A percentile compares a stretch with the other conserved stretches of the same genome.
phyloP scores from a whole-genome alignment of 2,329 filamentous ascomycete genomes.

The Colletotrichum sp. region DNA sequence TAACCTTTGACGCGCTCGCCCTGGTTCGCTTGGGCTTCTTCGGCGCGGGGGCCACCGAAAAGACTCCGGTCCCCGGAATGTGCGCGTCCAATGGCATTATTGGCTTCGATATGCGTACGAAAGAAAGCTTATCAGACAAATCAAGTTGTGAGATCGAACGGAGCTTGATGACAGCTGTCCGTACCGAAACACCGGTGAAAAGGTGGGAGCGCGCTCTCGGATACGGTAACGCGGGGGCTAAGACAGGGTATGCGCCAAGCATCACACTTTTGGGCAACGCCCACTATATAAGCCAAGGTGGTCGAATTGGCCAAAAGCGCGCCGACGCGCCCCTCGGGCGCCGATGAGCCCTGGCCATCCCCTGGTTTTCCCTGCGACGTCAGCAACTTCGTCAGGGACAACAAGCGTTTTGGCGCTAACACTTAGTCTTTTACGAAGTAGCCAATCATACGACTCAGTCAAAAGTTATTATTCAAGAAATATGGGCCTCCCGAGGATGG shows the following conservation, averaged over 20 bases:
- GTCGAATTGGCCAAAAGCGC: not conserved
- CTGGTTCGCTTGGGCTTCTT: conserved; percentile 10
- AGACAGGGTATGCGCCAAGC: conserved; percentile 8
- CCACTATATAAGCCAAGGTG: conserved; percentile 9
- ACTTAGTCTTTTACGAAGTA: not conserved
- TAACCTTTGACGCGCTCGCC: conserved; percentile 16
- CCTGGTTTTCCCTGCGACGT: not conserved
- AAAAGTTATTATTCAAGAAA: not conserved
- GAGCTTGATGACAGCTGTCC: not conserved
- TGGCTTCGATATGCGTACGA: not conserved
- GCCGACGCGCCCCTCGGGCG: not conserved
- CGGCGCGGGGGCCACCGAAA: not conserved
- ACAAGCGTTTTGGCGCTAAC: not conserved
- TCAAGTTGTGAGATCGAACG: not conserved
- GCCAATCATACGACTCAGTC: not conserved
- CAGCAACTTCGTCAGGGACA: not conserved
- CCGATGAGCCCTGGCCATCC: not conserved
- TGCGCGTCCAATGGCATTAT: conserved; percentile 7
- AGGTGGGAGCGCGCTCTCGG: not conserved
- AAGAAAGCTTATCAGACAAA: not conserved
- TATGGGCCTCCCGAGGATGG: not conserved
- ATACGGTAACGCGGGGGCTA: not conserved
- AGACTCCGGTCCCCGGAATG: conserved; percentile 14
- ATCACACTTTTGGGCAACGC: not conserved
- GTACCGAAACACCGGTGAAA: not conserved